Percentiles rank a stretch among this genome's conserved stretches.
These are phyloP conservation scores for Teratosphaeria zuluensis DNA, from an alignment of 2,329 filamentous ascomycete species.

Conservation along the genomic window DNA sequence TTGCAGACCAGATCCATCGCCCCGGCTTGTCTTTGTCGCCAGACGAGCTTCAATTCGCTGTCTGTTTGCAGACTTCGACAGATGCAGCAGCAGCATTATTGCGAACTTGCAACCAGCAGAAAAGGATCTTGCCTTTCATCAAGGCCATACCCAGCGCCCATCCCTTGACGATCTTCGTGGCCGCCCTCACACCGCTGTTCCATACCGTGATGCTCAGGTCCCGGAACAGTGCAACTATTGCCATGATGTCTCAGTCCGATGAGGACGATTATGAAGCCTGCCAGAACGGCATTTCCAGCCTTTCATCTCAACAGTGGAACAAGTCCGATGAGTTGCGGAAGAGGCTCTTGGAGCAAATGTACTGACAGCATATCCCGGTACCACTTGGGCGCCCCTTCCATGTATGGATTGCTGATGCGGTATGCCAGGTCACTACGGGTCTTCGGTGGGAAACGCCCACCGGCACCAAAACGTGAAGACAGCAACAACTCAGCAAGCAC, in stretches of 20 bases:
- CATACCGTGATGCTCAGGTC: background rate
- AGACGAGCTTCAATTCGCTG: constrained; percentile 1
- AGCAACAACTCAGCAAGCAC: background rate
- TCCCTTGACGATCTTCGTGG: constrained; percentile 3
- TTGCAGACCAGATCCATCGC: constrained; percentile 1
- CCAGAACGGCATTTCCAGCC: background rate
- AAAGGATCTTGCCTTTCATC: background rate
- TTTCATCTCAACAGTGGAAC: background rate
- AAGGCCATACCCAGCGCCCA: constrained; percentile 2
- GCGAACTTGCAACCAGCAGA: background rate
- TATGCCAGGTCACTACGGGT: background rate
- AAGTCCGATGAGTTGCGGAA: background rate
- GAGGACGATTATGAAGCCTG: constrained; percentile 1
- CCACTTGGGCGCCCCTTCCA: background rate
- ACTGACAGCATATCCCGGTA: background rate
- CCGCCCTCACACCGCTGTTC: constrained; percentile 4
- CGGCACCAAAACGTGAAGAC: background rate
- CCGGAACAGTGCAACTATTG: background rate
- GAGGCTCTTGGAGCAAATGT: background rate
- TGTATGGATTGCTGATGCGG: background rate
- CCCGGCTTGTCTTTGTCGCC: constrained; percentile 2
- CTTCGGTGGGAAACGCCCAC: background rate
- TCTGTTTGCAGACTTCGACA: constrained; percentile 4
- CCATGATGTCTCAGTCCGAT: background rate
- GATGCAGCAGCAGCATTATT: constrained; percentile 2